Evolutionary conservation across 2,329 filamentous ascomycete genomes (phyloP).

Genomic region (Chaetomium strumarium): DNA sequence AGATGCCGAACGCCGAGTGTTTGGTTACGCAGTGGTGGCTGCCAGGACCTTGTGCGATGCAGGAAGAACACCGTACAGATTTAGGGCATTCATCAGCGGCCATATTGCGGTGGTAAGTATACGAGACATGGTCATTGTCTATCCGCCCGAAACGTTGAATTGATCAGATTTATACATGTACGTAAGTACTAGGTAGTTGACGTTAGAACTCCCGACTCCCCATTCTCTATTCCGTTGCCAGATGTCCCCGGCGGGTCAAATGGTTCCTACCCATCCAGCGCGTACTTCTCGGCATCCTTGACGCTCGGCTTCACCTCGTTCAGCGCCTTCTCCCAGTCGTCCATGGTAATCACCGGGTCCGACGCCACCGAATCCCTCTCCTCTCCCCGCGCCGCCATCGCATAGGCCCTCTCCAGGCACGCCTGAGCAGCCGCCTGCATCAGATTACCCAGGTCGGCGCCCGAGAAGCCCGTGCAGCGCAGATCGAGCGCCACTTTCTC

Average conservation of each 20-base stretch:
- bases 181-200: too few species aligned
- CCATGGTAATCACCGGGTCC: constrained; percentile 31
- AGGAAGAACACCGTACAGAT: neutral
- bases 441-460: constrained; percentile 56
- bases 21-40: too few species aligned
- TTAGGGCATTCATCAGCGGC: neutral
- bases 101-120: too few species aligned
- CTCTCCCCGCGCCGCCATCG: neutral
- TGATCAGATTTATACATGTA: too few species aligned
- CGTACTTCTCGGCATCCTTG: constrained; percentile 38
- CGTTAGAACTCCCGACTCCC: too few species aligned
- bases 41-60: too few species aligned
- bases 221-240: neutral
- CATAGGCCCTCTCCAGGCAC: constrained; percentile 31
- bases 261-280: constrained; percentile 3
- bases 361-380: constrained; percentile 23
- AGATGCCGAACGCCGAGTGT: constrained; percentile 1
- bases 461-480: constrained; percentile 71
- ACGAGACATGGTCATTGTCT: too few species aligned
- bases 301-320: constrained; percentile 46
- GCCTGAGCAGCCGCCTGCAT: constrained; percentile 35
- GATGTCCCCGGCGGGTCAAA: too few species aligned
- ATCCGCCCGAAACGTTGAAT: too few species aligned
- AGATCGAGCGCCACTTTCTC: constrained; percentile 59
- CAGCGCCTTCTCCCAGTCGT: constrained; percentile 51